Base-by-base conservation (phyloP, 2,329 filamentous ascomycete genomes). In the Celoporthe dispersa region DNA sequence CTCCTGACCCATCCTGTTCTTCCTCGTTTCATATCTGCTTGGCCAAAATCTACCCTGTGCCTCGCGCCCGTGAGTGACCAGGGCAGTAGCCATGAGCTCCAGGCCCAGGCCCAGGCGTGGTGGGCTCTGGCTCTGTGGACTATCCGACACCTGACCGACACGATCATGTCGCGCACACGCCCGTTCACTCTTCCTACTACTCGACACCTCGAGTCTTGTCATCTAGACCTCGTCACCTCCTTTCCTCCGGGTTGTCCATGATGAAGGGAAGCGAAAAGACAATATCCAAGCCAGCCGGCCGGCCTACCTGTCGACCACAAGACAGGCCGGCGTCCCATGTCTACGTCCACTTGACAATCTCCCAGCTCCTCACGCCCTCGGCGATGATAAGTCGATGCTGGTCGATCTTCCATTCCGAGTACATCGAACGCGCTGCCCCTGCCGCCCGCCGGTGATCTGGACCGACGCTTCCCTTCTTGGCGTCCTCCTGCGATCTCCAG, bases 401-500 rank as follows among this genome's bases (percentile, higher is more conserved):
- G 76, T 92, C 90, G 76, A 94, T 93, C 70, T 84, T 84, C 86
- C 91, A 92, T 85, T 80, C 91, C 80, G 79, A 87, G 81, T 85
- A 92, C 80, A 83, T 87, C 80, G 85, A 88, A 81, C 82, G 88
- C 78, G 84, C 87, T 79, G 81, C 89, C 79, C 88, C 87, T 84
- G 81, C 93, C 78, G 85, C 94, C 85, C 92, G 82, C 70, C 82
- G 81, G 78, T 89, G 86, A 70, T 90, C 90, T 63, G 86, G 85
- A 16, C 89, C 88, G 67, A 84, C 79, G 39, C 88, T 88, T 70
- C 88, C 90, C 73, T 84, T 83, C 74, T 82, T 84, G 51, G 90
- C 89, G 76, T 91, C 88, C 55, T 86, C 82, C 59, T 84, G 83
- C 41, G 85, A 86, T 73, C 88, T 83, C 89, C 90, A 92, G 71